Evolutionary conservation across 2,329 filamentous ascomycete species (phyloP).

Genomic region (Fusarium succisae): DNA sequence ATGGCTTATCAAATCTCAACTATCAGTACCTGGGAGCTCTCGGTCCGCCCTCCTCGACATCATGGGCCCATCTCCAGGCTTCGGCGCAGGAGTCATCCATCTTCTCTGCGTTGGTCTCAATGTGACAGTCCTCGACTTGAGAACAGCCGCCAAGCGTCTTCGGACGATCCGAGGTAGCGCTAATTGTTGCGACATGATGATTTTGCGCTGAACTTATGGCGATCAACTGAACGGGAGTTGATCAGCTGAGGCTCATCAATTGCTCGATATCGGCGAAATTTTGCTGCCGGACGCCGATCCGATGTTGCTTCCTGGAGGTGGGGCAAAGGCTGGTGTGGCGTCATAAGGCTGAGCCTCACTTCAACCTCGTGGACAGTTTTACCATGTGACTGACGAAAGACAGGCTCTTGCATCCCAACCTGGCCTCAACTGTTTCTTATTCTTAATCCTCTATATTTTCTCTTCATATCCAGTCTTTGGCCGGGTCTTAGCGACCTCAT

Average conservation of each 20-base stretch:
- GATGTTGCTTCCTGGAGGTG: slow-evolving; percentile 5
- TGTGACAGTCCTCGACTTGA: slow-evolving; percentile 29
- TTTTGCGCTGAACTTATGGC: background rate
- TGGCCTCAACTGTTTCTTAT: background rate
- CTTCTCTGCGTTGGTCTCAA: slow-evolving; percentile 52
- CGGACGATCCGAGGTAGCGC: slow-evolving; percentile 41
- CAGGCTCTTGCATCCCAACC: slow-evolving; percentile 6
- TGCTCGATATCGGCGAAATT: slow-evolving; percentile 39
- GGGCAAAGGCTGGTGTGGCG: slow-evolving; percentile 35
- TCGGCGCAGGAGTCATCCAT: slow-evolving; percentile 64
- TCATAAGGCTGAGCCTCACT: slow-evolving; percentile 43
- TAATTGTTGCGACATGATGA: slow-evolving; percentile 36
- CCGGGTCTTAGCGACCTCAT: background rate
- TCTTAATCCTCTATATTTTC: background rate
- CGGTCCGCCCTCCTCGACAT: slow-evolving; percentile 73
- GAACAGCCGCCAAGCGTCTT: slow-evolving; percentile 38
- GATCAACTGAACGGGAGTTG: background rate
- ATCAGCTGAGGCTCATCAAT: slow-evolving; percentile 38
- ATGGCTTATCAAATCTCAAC: background rate
- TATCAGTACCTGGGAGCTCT: slow-evolving; percentile 67
- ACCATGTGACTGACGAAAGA: slow-evolving; percentile 40
- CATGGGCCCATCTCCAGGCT: slow-evolving; percentile 68
- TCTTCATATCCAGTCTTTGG: background rate
- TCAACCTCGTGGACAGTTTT: slow-evolving; percentile 9
- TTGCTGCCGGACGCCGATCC: slow-evolving; percentile 37